Percentiles rank a stretch among this genome's conserved stretches.
Evolutionary conservation across 257 asterid genomes (phyloP).

Genomic region (Solanum commersonii): DNA sequence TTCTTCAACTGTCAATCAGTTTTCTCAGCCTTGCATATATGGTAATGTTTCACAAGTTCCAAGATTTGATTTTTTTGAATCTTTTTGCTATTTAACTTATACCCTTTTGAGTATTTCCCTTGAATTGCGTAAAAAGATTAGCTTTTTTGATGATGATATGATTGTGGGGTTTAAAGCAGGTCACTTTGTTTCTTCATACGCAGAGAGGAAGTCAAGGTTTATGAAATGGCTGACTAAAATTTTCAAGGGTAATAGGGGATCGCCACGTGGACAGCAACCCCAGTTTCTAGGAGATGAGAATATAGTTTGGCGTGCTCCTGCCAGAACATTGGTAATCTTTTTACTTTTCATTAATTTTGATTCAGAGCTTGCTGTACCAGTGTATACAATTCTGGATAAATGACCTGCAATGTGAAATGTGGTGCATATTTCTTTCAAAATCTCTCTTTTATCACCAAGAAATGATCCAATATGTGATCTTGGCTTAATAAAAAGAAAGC

Average conservation of each 20-base stretch:
- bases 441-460: neutral
- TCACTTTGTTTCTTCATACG: constrained; percentile 46
- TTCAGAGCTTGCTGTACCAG: neutral
- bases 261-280: constrained; percentile 21
- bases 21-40: constrained; percentile 77
- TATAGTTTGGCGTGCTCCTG: constrained; percentile 67
- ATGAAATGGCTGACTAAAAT: constrained; percentile 85
- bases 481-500: neutral
- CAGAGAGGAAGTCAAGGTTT: constrained; percentile 80
- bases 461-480: neutral
- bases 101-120: neutral
- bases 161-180: constrained; percentile 50
- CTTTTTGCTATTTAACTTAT: constrained; percentile 1
- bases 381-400: neutral
- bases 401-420: neutral
- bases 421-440: neutral
- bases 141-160: neutral
- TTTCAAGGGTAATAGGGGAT: constrained; percentile 46
- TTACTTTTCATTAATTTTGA: neutral
- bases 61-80: neutral
- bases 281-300: constrained; percentile 67
- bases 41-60: constrained; percentile 26
- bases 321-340: constrained; percentile 48
- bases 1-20: constrained; percentile 59
- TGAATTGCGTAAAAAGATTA: neutral